A percentile compares a stretch with the other conserved stretches of the same genome.
Evolutionary conservation across 164 flowering plant species (phyloP).

Genomic region (Chimonanthus salicifolius): DNA sequence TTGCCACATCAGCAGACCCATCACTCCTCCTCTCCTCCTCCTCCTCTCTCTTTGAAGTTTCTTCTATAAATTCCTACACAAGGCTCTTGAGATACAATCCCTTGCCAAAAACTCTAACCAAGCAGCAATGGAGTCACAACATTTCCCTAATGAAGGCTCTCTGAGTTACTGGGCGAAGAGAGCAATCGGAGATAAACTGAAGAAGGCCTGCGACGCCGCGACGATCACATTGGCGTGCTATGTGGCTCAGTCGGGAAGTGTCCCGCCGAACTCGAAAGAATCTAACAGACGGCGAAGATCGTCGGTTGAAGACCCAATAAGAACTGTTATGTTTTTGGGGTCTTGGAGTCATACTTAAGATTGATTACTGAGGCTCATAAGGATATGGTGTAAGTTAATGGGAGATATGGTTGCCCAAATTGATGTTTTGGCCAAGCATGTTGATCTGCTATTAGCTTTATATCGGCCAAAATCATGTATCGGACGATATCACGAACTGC

Average conservation of each 20-base stretch:
- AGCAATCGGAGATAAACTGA: conserved; percentile 30
- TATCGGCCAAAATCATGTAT: background rate
- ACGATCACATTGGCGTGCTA: conserved; percentile 6
- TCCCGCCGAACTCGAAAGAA: conserved; percentile 12
- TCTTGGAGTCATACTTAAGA: conserved; percentile 59
- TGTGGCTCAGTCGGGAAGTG: conserved; percentile 2
- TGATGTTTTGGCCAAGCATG: background rate
- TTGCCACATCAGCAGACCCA: conserved; percentile 1
- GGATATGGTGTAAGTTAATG: background rate
- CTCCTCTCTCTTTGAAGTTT: background rate
- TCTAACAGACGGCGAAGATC: conserved; percentile 26
- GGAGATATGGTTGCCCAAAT: background rate
- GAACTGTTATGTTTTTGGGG: conserved; percentile 67
- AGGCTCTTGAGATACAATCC: conserved; percentile 6
- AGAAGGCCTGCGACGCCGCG: conserved; percentile 22
- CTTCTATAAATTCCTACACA: conserved; percentile 17
- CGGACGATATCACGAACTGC: background rate
- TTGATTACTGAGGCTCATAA: too few species aligned
- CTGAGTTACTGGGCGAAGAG: conserved; percentile 29
- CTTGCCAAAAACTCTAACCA: background rate
- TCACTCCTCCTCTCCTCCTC: conserved; percentile 5
- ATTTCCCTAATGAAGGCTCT: conserved; percentile 22
- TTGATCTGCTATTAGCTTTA: background rate
- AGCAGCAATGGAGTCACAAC: conserved; percentile 29
- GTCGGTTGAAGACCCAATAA: conserved; percentile 49